Evolutionary conservation across 2,329 filamentous ascomycete genomes (phyloP), one percentile per base, ranked within the genome.

Genomic region (Curvularia sp.): DNA sequence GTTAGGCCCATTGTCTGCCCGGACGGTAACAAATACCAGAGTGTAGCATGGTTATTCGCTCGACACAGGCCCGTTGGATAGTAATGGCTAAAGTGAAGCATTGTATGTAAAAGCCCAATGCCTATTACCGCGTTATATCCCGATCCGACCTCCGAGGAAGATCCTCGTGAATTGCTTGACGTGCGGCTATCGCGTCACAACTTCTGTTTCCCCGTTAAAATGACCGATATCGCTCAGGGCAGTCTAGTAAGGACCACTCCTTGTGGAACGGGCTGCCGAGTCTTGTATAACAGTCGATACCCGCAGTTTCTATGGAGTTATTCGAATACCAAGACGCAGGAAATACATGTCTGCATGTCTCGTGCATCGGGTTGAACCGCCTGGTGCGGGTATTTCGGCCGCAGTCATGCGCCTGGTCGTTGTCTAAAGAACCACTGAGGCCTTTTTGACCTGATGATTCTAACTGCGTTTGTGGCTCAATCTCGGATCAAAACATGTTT

Each of bases 381-480:
- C 34, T 27, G 39, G 47, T 38, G 32, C 34, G 46, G 30, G 7
- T 8, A 21, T 27, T 13, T 49, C 47, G 47, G 47, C 32, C 27
- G 30, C 28, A 55, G 18, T 39, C 21, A 52, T 45, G 53, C 42
- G 25, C 18, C 23, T 18, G 28, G n/a, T 36, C 18, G 47, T 49
- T 30, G 15, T 42, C 49, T 13, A 52, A 9, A 25, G 27, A 21
- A 8, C 39, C 25, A 39, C 23, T 25, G 13, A 21, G 36, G 34
- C 18, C 13, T 38, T 57, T 36, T 30, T 49, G 34, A 51, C 47
- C 55, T 57, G 55, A 47, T 34, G 23, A 55, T 54, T 50, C 32
- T 30, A 43, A 48, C 50, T 30, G 12, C n/a, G 10, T 15, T 30
- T 7, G 42, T 54, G 62, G 60, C 46, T 38, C 55, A 65, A 60